Evolutionary conservation across 306 rosid genomes (phyloP).

Genomic region (Pyrus pyrifolia): DNA sequence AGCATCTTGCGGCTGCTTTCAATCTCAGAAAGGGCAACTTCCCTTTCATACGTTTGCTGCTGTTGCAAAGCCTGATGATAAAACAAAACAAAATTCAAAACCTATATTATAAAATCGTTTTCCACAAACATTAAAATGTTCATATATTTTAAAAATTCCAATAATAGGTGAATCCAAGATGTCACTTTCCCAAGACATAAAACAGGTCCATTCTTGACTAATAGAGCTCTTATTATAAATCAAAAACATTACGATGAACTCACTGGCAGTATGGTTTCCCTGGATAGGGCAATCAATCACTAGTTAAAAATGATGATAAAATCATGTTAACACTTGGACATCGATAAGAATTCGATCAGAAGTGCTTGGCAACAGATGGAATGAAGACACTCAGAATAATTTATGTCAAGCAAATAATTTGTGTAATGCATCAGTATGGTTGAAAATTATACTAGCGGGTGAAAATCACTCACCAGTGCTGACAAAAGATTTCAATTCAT

Average conservation of each 20-base stretch:
- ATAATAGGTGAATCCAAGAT: not conserved
- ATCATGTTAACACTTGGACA: not conserved
- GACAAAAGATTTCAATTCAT: not conserved
- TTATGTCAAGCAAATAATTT: not conserved
- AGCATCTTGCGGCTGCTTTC: constrained; percentile 79
- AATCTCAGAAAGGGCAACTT: constrained; percentile 77
- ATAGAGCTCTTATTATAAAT: not conserved
- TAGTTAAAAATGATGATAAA: not conserved
- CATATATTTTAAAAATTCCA: not conserved
- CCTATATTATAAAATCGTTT: not conserved
- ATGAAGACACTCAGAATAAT: not conserved
- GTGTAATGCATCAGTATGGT: too few relatives aligned
- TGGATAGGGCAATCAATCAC: not conserved
- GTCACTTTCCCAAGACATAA: not conserved
- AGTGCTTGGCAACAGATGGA: not conserved
- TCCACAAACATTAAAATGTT: not conserved
- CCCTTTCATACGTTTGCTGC: constrained; percentile 70
- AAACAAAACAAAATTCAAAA: constrained; percentile 6
- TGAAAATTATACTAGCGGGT: not conserved
- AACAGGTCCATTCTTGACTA: not conserved
- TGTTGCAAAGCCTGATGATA: constrained; percentile 64
- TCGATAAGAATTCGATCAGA: not conserved
- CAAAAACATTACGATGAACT: not conserved
- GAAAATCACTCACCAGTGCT: not conserved
- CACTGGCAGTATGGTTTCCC: not conserved